Evolutionary conservation across 2,329 filamentous ascomycete genomes (phyloP).

Genomic region (Colletotrichum orchidophilum): DNA sequence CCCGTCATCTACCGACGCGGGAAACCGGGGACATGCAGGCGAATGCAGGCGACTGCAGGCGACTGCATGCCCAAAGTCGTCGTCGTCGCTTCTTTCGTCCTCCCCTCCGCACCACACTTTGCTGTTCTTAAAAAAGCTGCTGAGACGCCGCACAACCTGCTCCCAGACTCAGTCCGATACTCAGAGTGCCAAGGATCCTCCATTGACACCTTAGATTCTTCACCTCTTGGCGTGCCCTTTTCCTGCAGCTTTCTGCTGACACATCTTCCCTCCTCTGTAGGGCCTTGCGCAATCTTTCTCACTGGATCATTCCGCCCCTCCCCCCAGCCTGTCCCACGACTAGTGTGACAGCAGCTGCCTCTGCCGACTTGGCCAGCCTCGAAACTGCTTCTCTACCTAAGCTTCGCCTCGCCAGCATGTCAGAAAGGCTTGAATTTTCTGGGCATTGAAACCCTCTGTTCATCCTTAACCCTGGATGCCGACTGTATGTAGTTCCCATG

Average conservation of each 20-base stretch:
- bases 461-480: slow-evolving; percentile 11
- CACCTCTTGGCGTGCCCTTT: not conserved
- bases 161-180: slow-evolving; percentile 33
- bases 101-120: not conserved
- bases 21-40: not conserved
- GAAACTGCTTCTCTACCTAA: slow-evolving; percentile 27
- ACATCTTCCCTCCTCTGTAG: not conserved
- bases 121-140: slow-evolving; percentile 32
- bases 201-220: slow-evolving; percentile 12
- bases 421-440: slow-evolving; percentile 14
- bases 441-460: slow-evolving; percentile 7
- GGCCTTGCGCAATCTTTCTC: not conserved
- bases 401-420: slow-evolving; percentile 27
- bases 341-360: slow-evolving; percentile 21
- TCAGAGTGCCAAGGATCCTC: slow-evolving; percentile 31
- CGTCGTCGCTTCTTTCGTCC: slow-evolving; percentile 2
- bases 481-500: not conserved
- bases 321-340: slow-evolving; percentile 5
- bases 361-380: slow-evolving; percentile 23
- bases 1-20: not conserved
- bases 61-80: not conserved
- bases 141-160: slow-evolving; percentile 34
- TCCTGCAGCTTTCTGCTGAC: slow-evolving; percentile 13
- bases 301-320: not conserved
- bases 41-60: not conserved